Conservation (phyloP, 805 yeast species). For the Kuraishia cidri region DNA sequence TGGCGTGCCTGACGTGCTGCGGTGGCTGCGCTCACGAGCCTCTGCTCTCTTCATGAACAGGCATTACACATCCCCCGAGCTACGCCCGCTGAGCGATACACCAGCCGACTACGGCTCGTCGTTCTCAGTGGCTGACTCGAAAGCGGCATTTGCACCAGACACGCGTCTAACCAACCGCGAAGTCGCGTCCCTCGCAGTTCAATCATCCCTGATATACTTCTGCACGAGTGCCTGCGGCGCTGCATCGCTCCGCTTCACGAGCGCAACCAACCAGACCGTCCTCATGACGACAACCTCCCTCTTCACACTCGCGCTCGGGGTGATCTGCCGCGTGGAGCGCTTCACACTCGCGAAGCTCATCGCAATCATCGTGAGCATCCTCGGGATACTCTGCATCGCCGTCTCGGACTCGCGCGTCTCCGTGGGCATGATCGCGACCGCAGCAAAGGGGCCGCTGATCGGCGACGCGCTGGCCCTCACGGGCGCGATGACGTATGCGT, state of each 20-base stretch:
- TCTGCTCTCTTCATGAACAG: background rate
- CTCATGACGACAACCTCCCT: conserved; percentile 41
- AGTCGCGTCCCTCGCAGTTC: conserved; percentile 24
- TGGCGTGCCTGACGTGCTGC: conserved; percentile 26
- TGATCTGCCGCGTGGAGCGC: conserved; percentile 26
- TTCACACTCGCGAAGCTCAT: conserved; percentile 29
- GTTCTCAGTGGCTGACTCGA: background rate
- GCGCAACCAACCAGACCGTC: conserved; percentile 44
- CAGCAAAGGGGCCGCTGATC: conserved; percentile 20
- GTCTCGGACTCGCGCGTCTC: conserved; percentile 14
- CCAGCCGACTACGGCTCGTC: background rate
- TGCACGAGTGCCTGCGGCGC: conserved; percentile 29
- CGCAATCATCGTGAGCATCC: conserved; percentile 33
- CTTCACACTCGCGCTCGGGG: conserved; percentile 38
- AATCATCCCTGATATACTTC: conserved; percentile 31
- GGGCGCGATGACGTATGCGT: conserved; percentile 38
- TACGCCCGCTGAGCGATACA: background rate
- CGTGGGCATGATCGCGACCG: background rate
- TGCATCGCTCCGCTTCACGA: conserved; percentile 35
- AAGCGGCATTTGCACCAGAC: conserved; percentile 6
- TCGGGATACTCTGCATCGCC: conserved; percentile 38
- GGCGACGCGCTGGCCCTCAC: conserved; percentile 36
- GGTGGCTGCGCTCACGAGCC: conserved; percentile 4
- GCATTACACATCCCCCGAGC: background rate
- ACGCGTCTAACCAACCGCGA: conserved; percentile 16